Base-by-base conservation (phyloP, 129 eudicot genomes). In the Cynara cardunculus region DNA sequence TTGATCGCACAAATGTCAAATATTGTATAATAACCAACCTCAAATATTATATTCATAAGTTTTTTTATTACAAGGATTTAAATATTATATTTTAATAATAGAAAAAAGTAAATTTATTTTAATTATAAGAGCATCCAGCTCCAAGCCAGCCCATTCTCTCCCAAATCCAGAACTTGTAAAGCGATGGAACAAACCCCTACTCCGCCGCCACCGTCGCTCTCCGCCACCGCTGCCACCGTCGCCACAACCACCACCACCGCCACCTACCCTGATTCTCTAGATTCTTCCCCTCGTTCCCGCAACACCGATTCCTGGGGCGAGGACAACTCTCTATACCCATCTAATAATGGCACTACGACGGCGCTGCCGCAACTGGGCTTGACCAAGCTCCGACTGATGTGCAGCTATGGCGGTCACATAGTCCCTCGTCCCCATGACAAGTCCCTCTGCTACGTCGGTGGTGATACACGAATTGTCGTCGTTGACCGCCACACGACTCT, bases 231-330 rank as follows among this genome's bases (percentile, higher is more conserved):
- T 32, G 22, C 77, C 25, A 6, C 79, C 82, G 68, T 71, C 61
- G 30, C 44, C 18, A 5, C 80, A 49, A 35, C 88, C 34, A 25
- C 78, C 44, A 64, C 73, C 27, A 2, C 86, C 73, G 25, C 81
- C 61, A 37, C 77, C 80, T 79, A 76, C 65, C 84, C 88, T 0
- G 89, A 87, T 19, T 85, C 94, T 25, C 68, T 88, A n/a, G 86
- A 87, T 49, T 90, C 91, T 3, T 87, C 94, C n/a, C 86, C 86
- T 9, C 79, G 82, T 21, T 83, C 86, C 12, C 70, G 81, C 59
- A 69, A 86, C 78, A 87, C 96, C 68, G 89, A 87, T 39, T 89
- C 90, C 53, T 87, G 89, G 92, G 96, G 85, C 7, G 96, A 89
- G 19, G 84, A 83, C 41, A 74, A 71, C 66, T 49, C 91, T 61